Base-by-base conservation (phyloP, 2,329 filamentous ascomycete genomes). In the Polytolypa hystricis region DNA sequence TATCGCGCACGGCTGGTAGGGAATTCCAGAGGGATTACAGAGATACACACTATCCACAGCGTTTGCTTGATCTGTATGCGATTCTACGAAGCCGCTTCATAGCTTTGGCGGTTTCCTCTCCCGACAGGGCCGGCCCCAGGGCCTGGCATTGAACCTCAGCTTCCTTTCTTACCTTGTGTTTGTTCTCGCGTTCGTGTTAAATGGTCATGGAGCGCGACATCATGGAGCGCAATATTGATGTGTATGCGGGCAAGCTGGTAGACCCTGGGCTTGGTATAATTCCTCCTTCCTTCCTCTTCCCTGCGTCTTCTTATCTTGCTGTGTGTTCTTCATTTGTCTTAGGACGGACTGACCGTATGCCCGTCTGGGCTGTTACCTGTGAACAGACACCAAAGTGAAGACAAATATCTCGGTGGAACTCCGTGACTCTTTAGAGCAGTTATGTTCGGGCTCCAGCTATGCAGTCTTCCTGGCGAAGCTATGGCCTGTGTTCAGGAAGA, bases 401-500 rank as follows among this genome's bases (percentile, higher is more conserved):
- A 74, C 82, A 43, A 84, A 85, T 52, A 78, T 86, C 45, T 85
- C 89, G 43, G 78, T 80, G 35, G 81, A 87, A 47, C 70, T 98
- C 52, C 84, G 91, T 56, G 93, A 99, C 63, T 85, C 75, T 51
- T 79, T 96, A 48, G 93, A 98, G 52, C 58, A 56, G 47, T 74
- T 85, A 53, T 93, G 91, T 66, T 85, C 81, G 37, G 79, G 83
- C 36, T 70, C 74, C 38, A 78, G 78, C 50, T 98, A 96, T 58
- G 64, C 74, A 18, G 70, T 74, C 34, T 96, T 98, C 57, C 71
- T 98, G 42, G 76, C 84, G 54, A 84, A 84, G 61, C 71, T 95
- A 52, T 81, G 96, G 66, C 91, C 91, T 26, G 76, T 93, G 21
- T 91, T 96, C 63, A 74, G 91, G 55, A 78, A 74, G 57, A 84